Base-by-base conservation (phyloP, 2,329 filamentous ascomycete species). In the Aspergillus eucalypticola region DNA sequence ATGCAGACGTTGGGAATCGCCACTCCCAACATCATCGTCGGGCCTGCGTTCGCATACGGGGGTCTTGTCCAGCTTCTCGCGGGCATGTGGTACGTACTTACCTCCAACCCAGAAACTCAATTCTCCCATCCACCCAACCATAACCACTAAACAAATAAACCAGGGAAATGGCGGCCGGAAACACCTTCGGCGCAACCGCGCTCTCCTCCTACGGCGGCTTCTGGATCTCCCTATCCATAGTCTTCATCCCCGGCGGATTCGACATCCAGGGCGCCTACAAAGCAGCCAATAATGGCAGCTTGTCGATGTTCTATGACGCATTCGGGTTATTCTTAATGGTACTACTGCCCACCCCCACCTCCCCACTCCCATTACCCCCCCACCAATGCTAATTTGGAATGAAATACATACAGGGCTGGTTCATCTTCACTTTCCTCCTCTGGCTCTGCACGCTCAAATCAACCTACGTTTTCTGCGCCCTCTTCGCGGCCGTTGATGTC, bases 111-210 rank as follows among this genome's bases (percentile, higher is more conserved):
- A 32, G 29, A 11, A 32, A 32, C 29, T 13, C 29, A 32, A 32
- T 4, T 13, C 17, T 3, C 29, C 17, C 7, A 3, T 21, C 8
- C 15, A 39, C 17, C 25, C 13, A 8, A 17, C 19, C n/a, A 13
- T 3, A 8, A 10, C 10, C 17, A 27, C 35, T 55, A 52, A 56
- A 39, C 13, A 2, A 19, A 2, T 0, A 15, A 25, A 8, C 23
- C 61, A 90, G 88, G 88, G 89, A 92, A 76, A 90, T 92, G 84
- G 88, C 89, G 13, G 82, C 89, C 7, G 89, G 89, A 51, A 92
- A 92, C 80, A 92, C 90, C 3, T 92, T 92, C 65, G 89, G 89
- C 78, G 90, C 89, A 32, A 91, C 89, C 2, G 89, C 89, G 1
- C 78, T 92, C 48, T 89, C 88, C 3, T 92, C 89, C 0, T 92